Conservation (phyloP, 495 filamentous ascomycete species). For the Immersiella caudata region DNA sequence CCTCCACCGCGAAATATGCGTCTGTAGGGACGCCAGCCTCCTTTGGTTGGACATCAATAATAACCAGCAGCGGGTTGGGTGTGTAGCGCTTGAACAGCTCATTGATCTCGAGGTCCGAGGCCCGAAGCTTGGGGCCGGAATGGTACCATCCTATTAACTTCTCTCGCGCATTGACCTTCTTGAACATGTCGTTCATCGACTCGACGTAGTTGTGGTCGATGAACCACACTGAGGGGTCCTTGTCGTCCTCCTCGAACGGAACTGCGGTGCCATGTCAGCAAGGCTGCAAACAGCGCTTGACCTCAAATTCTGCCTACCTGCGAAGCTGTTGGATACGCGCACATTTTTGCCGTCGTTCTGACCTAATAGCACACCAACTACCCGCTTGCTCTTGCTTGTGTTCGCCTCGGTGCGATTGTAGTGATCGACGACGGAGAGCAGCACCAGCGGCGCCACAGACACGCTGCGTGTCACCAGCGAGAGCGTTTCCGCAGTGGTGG, state of each 20-base stretch:
- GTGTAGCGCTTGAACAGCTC: constrained; percentile 99
- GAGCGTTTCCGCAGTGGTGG: constrained; percentile 92
- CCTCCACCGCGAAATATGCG: constrained; percentile 98
- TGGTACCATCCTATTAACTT: constrained; percentile 99
- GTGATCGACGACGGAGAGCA: constrained; percentile 97
- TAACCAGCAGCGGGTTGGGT: constrained; percentile 91
- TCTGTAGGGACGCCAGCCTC: constrained; percentile 97
- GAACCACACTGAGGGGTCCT: constrained; percentile 98
- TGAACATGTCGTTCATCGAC: constrained; percentile 99
- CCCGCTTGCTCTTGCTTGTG: constrained; percentile 80
- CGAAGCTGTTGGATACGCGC: constrained; percentile 98
- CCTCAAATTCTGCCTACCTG: constrained; percentile 59
- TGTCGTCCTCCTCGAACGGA: constrained; percentile 98
- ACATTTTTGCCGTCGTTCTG: constrained; percentile 95
- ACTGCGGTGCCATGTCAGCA: constrained; percentile 54
- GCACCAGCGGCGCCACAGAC: constrained; percentile 95
- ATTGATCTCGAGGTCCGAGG: constrained; percentile 98
- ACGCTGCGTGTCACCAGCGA: constrained; percentile 90
- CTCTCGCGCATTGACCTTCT: constrained; percentile 98
- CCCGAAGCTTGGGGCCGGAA: constrained; percentile 94
- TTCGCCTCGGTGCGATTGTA: constrained; percentile 87
- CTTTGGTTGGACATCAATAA: constrained; percentile 98
- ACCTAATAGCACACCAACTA: constrained; percentile 92
- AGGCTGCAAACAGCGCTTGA: not conserved
- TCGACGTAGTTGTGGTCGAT: constrained; percentile 99